Base-by-base conservation (phyloP, 2,329 filamentous ascomycete species). In the Sporothrix sp. region DNA sequence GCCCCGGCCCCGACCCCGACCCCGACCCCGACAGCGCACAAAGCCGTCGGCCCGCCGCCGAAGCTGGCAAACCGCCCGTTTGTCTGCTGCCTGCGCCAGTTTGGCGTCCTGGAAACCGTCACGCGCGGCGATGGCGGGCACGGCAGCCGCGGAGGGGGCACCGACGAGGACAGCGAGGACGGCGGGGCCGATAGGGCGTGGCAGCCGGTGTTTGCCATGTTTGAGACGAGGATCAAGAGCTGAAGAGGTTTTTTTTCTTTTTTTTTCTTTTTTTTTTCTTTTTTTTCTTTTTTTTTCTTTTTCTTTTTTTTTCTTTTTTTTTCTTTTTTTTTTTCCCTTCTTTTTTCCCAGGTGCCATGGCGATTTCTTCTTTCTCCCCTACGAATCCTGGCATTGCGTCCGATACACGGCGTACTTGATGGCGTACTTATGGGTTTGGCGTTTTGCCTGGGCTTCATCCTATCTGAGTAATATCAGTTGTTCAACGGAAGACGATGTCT, bases 11-110 rank as follows among this genome's bases (percentile, higher is more conserved):
- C 27, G 18, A 13, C 23, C 4, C 38, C 25, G 7, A 10, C 21
- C 20, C 1, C 23, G 32, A 21, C 37, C 14, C 16, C 42, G n/a
- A 14, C 20, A 39, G 21, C 25, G 8, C 18, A 37, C 21, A 18
- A 14, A n/a, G 14, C 18, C 21, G 21, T 42, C 30, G 11, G 25
- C 52, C 33, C 50, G 52, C n/a, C 46, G 51, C 18, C 47, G 51
- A 23, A 42, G n/a, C 16, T 50, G 58, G 53, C 69, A 1, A 82
- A 82, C 50, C 71, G 68, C 30, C 78, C 84, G 0, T 88, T 89
- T 59, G 66, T 70, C 2, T 89, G 85, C 62, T 87, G 84, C 58
- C 73, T 90, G 54, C 73, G 73, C 55, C 82, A 89, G 62, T 89
- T 85, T 58, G 85, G 84, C 6, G 67, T 85, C 40, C 71, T 66